Conservation (phyloP, 208 protist genomes). For the Leishmania tarentolae region DNA sequence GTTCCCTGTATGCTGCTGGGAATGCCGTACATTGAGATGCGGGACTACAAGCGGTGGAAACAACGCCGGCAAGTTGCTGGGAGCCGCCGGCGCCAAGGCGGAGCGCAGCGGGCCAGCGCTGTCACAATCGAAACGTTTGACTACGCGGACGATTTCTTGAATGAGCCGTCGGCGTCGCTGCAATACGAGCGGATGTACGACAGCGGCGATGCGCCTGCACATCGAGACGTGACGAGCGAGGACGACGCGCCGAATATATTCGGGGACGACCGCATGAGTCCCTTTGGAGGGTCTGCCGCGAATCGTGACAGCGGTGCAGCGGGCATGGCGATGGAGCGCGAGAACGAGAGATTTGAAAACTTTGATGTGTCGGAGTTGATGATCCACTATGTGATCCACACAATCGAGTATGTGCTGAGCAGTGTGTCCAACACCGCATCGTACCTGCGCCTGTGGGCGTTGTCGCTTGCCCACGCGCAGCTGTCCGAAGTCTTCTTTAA, state of each 20-base stretch:
- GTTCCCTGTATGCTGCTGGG: conserved; percentile 87
- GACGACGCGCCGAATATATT: conserved; percentile 25
- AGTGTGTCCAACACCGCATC: conserved; percentile 99
- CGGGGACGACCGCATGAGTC: conserved; percentile 14
- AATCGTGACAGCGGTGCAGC: neutral
- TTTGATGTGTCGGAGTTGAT: conserved; percentile 96
- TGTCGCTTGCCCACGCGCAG: conserved; percentile 99
- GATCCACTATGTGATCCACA: conserved; percentile 99
- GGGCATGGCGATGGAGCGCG: conserved; percentile 11
- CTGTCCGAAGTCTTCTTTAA: conserved; percentile 93
- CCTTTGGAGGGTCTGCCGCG: conserved; percentile 2
- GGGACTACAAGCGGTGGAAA: conserved; percentile 47
- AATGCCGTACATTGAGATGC: conserved; percentile 79
- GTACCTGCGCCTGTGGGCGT: conserved; percentile 99
- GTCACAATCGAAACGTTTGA: conserved; percentile 22
- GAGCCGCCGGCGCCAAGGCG: neutral
- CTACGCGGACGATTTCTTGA: conserved; percentile 20
- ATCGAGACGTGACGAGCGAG: conserved; percentile 20
- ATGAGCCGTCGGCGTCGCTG: conserved; percentile 19
- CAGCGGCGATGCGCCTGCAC: neutral
- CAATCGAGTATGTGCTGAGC: conserved; percentile 99
- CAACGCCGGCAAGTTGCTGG: conserved; percentile 10
- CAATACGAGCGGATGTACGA: neutral
- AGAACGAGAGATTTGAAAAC: conserved; percentile 38
- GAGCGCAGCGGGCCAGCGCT: conserved; percentile 9